Base-by-base conservation (phyloP, 139 green algal genomes). In the Prasinococcaceae sp. region DNA sequence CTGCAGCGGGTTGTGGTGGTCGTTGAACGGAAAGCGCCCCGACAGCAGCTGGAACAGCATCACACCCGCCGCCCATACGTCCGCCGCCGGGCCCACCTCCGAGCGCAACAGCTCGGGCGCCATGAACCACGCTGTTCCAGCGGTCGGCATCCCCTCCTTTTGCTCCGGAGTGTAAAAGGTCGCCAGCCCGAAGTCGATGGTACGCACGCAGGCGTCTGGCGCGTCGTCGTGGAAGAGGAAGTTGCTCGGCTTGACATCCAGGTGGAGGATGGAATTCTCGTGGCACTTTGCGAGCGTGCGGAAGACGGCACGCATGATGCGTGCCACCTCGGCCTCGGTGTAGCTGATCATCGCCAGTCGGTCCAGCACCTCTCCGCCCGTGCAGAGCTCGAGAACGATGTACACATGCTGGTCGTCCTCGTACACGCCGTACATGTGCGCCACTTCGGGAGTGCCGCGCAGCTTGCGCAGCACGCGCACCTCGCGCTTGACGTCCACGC, bases 201-300 rank as follows among this genome's bases (percentile, higher is more conserved):
- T 50, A 37, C 66, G 66, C 19, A 72, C 30, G 28, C 47, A 53
- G 17, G 60, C 26, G 47, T 55, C 30, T 14, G 30, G 2, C 5
- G 47, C 40, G n/a, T 58, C 19, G 2, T 25, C 40, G 17, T 53
- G 30, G 30, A 92, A 58, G 35, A 92, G 54, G 55, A 92, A 82
- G 70, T 92, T 92, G 24, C 73, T 65, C 4, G 82, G 82, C 63
- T 92, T 92, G 56, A 92, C 69, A 60, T 92, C 82, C 10, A 79
- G 63, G 55, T 84, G 78, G 6, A 88, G 55, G 17, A 84, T n/a
- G n/a, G n/a, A n/a, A n/a, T n/a, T n/a, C 3, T 25, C 29, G 58
- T 77, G 69, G 54, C 58, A 69, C 25, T 61, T 47, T 23, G 57
- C 40, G 8, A 73, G 36, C 28, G 37, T 65, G 12, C 47, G 39